phyloP scores from a whole-genome alignment of 2,329 filamentous ascomycete genomes.

The Alternaria arbusti region DNA sequence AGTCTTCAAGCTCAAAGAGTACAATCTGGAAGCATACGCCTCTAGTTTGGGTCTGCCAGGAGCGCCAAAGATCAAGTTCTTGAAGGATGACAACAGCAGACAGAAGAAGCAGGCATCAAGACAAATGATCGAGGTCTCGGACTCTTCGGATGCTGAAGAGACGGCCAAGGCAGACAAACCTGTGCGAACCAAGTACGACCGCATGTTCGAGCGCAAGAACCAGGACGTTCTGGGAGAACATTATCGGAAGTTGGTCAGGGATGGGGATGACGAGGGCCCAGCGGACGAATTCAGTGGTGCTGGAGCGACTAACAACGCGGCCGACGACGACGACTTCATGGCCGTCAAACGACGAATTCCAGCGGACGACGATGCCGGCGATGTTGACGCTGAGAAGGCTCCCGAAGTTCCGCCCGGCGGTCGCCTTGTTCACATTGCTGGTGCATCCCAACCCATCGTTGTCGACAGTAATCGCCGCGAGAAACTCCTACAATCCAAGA shows the following conservation, averaged over 20 bases:
- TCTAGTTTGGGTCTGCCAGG: slow-evolving; percentile 86
- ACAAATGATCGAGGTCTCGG: slow-evolving; percentile 62
- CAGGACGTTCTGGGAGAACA: slow-evolving; percentile 95
- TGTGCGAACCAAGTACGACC: slow-evolving; percentile 93
- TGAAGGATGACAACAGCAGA: slow-evolving; percentile 88
- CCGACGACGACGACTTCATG: slow-evolving; percentile 82
- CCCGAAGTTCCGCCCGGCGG: slow-evolving; percentile 54
- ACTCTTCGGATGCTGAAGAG: slow-evolving; percentile 66
- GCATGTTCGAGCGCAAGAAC: slow-evolving; percentile 97
- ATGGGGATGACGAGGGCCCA: slow-evolving; percentile 51
- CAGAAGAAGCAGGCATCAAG: slow-evolving; percentile 85
- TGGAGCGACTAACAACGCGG: slow-evolving; percentile 54
- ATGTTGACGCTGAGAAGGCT: slow-evolving; percentile 53
- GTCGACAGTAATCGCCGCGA: slow-evolving; percentile 95
- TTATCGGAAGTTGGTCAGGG: slow-evolving; percentile 83
- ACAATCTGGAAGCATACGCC: slow-evolving; percentile 86
- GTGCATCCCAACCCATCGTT: slow-evolving; percentile 72
- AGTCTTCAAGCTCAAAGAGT: slow-evolving; percentile 81
- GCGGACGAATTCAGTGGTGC: slow-evolving; percentile 43
- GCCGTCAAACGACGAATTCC: slow-evolving; percentile 87
- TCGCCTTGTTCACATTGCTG: slow-evolving; percentile 68
- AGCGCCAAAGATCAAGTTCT: slow-evolving; percentile 89
- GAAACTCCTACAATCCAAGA: slow-evolving; percentile 94
- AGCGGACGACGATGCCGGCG: slow-evolving; percentile 64
- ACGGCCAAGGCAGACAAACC: slow-evolving; percentile 62